These are phyloP conservation scores for Fusarium pseudocircinatum DNA, from an alignment of 2,329 filamentous ascomycete species.

Conservation along the genomic window DNA sequence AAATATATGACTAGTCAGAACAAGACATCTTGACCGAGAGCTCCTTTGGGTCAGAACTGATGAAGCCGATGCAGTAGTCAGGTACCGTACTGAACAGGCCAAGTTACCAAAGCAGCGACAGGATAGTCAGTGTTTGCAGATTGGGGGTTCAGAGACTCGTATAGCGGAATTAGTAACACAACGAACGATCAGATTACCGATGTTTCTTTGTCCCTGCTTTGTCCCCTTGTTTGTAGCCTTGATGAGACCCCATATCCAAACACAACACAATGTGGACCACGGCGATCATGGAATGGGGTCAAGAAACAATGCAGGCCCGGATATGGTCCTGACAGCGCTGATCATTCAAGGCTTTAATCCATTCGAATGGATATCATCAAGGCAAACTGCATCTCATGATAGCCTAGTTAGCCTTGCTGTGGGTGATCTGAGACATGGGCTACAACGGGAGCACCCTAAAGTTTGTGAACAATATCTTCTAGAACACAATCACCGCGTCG, in stretches of 20 bases:
- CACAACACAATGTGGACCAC: slow-evolving; percentile 15
- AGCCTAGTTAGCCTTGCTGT: not conserved
- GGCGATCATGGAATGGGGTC: slow-evolving; percentile 26
- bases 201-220: not conserved
- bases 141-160: not conserved
- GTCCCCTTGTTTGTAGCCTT: not conserved
- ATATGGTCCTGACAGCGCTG: slow-evolving; percentile 18
- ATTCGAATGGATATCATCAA: not conserved
- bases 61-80: not conserved
- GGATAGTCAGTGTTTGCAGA: slow-evolving; percentile 2
- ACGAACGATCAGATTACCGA: not conserved
- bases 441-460: not conserved
- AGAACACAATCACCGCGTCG: not conserved
- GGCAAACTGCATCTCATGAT: not conserved
- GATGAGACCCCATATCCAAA: not conserved
- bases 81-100: not conserved
- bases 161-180: not conserved
- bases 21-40: slow-evolving; percentile 19
- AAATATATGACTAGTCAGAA: slow-evolving; percentile 15
- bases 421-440: not conserved
- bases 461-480: not conserved
- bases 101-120: not conserved
- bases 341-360: slow-evolving; percentile 9
- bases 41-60: slow-evolving; percentile 17
- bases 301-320: slow-evolving; percentile 5